A percentile compares a stretch with the other conserved stretches of the same genome.
phyloP scores from a whole-genome alignment of 345 rosid genomes.

The Firmiana major region DNA sequence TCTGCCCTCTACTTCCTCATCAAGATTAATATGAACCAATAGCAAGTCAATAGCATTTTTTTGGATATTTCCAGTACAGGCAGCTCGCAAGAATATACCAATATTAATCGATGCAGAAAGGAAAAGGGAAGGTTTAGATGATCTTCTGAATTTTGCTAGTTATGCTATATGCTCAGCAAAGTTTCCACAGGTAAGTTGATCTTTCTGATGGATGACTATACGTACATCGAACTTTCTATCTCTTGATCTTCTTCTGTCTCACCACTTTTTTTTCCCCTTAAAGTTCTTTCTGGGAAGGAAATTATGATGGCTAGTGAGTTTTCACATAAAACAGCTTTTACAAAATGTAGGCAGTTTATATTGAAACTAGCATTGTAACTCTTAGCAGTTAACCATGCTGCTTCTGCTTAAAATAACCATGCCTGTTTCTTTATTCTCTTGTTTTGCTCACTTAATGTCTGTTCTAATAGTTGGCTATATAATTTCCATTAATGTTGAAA shows the following conservation, averaged over 20 bases:
- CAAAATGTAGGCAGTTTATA: neutral
- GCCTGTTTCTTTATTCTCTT: neutral
- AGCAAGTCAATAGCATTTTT: neutral
- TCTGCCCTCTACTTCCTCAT: neutral
- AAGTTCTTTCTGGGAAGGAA: neutral
- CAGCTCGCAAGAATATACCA: constrained; percentile 63
- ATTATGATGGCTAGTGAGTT: neutral
- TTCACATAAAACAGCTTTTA: neutral
- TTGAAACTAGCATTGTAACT: neutral
- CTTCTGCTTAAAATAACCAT: neutral
- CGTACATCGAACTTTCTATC: neutral
- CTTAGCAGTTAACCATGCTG: neutral
- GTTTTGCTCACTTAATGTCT: neutral
- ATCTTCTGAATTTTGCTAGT: constrained; percentile 54
- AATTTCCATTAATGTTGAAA: neutral
- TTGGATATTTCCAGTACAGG: constrained; percentile 62
- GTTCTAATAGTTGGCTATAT: neutral
- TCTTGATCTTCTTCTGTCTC: neutral
- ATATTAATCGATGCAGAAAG: constrained; percentile 79
- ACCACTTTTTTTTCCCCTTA: neutral
- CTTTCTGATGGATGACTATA: constrained; percentile 12
- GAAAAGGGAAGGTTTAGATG: constrained; percentile 73
- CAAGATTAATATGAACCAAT: constrained; percentile 11
- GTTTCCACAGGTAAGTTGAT: constrained; percentile 64
- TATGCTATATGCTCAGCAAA: constrained; percentile 75